Conservation (phyloP, 495 filamentous ascomycete species). For the Penicillium crystallinum region DNA sequence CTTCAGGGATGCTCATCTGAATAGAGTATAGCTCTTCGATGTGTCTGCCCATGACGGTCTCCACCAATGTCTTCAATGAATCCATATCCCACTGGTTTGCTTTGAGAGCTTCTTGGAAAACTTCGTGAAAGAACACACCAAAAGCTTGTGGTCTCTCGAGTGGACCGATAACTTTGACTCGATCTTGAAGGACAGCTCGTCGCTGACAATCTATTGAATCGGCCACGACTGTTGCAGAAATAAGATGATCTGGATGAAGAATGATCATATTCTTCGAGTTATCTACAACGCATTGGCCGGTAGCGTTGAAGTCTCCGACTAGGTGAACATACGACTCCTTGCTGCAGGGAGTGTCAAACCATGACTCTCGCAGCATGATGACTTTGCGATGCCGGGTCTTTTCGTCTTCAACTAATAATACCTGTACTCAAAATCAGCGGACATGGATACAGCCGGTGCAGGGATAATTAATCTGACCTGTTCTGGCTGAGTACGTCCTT, state of each 20-base stretch:
- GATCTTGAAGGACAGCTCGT: conserved; percentile 86
- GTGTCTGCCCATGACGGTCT: conserved; percentile 60
- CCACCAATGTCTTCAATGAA: conserved; percentile 59
- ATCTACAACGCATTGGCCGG: conserved; percentile 66
- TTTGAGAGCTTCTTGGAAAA: conserved; percentile 86
- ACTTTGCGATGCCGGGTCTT: conserved; percentile 56
- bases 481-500: conserved; percentile 57
- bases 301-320: conserved; percentile 68
- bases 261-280: conserved; percentile 81
- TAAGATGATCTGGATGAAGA: conserved; percentile 89
- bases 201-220: conserved; percentile 88
- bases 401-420: conserved; percentile 72
- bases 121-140: conserved; percentile 85
- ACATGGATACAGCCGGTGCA: neutral
- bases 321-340: conserved; percentile 75
- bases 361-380: conserved; percentile 76
- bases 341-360: conserved; percentile 72
- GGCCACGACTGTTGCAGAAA: conserved; percentile 88
- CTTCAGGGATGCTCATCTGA: conserved; percentile 64
- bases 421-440: conserved; percentile 44
- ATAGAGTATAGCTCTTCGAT: conserved; percentile 84
- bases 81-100: conserved; percentile 72
- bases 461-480: conserved; percentile 51
- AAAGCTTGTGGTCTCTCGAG: conserved; percentile 75
- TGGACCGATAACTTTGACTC: conserved; percentile 80